A percentile compares a stretch with the other conserved stretches of the same genome.
Evolutionary conservation across 305 asterid species (phyloP).

Genomic region (Fraxinus sp.): DNA sequence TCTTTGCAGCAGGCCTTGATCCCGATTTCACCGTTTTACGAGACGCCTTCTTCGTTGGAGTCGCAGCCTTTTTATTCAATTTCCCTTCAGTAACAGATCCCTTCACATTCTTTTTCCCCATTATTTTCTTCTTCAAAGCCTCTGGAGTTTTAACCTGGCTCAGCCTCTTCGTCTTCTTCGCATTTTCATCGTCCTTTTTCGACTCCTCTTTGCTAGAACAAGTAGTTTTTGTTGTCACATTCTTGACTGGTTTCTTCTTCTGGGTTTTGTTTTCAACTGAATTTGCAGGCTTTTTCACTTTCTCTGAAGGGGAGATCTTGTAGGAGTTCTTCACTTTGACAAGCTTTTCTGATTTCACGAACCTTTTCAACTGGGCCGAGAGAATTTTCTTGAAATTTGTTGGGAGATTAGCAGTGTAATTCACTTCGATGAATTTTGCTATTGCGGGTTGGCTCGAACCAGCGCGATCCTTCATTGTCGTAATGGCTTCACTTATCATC

Average conservation of each 20-base stretch:
- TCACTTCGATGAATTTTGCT: constrained; percentile 44
- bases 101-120: constrained; percentile 13
- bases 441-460: constrained; percentile 71
- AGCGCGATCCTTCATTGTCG: constrained; percentile 49
- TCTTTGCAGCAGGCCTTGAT: constrained; percentile 27
- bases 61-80: constrained; percentile 22
- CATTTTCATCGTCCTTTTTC: constrained; percentile 28
- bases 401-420: constrained; percentile 41
- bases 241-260: not conserved
- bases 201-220: not conserved
- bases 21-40: constrained; percentile 16
- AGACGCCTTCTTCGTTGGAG: constrained; percentile 29
- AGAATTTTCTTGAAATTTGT: constrained; percentile 44
- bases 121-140: constrained; percentile 33
- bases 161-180: constrained; percentile 44
- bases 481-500: constrained; percentile 59
- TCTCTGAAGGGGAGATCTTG: constrained; percentile 32
- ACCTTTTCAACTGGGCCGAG: constrained; percentile 45
- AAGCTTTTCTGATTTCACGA: constrained; percentile 46
- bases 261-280: not conserved
- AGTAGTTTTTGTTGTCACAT: not conserved
- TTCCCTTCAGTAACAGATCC: constrained; percentile 7
- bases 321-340: constrained; percentile 42
- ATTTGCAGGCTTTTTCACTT: constrained; percentile 22
- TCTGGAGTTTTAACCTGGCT: constrained; percentile 53